These are phyloP conservation scores for Cnidoscolus chayamansa DNA, from an alignment of 441 rosid species.

Conservation along the genomic window DNA sequence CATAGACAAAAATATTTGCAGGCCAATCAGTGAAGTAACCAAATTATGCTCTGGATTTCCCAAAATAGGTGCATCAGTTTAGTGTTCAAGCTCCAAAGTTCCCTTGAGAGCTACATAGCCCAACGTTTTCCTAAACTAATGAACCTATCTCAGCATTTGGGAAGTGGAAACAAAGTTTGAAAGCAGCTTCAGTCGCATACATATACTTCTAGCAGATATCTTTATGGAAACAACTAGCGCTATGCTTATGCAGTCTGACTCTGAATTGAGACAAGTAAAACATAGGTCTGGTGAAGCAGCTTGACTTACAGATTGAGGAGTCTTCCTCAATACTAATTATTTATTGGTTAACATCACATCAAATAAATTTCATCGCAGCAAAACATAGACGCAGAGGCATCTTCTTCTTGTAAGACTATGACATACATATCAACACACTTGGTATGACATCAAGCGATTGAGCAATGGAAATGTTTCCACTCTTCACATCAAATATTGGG, in stretches of 20 bases:
- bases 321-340: background rate
- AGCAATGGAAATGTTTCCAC: background rate
- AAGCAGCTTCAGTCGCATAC: background rate
- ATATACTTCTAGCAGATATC: background rate
- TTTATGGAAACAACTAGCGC: background rate
- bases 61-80: background rate
- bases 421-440: background rate
- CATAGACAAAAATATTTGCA: background rate
- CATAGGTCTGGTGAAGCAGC: background rate
- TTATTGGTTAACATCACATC: background rate
- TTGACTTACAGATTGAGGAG: background rate
- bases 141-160: background rate
- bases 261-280: background rate
- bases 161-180: background rate
- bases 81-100: background rate
- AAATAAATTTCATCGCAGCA: background rate
- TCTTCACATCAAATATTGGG: background rate
- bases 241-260: background rate
- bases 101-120: background rate
- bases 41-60: background rate
- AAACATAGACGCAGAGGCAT: background rate
- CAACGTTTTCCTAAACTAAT: background rate
- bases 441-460: background rate
- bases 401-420: background rate
- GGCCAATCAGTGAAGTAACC: background rate